Conservation (phyloP, 441 rosid genomes). For the Populus trichocarpa region DNA sequence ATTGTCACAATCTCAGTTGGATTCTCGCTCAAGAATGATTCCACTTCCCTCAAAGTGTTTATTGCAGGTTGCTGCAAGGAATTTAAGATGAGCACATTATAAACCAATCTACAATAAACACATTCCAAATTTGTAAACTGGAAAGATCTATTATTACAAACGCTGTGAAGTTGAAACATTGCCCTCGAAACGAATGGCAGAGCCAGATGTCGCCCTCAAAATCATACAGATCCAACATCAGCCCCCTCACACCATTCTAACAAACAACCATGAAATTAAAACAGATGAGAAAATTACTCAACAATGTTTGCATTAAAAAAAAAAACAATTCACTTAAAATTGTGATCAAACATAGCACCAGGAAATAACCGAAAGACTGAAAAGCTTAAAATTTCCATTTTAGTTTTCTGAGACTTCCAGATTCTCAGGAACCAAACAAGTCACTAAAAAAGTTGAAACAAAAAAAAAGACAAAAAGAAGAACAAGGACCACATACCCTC, state of each 20-base stretch:
- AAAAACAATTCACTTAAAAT: background rate
- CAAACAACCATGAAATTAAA: slow-evolving; percentile 22
- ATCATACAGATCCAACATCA: slow-evolving; percentile 97
- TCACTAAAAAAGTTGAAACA: background rate
- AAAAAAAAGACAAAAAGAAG: background rate
- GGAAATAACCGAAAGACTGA: background rate
- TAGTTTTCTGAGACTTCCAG: background rate
- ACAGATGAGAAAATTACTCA: background rate
- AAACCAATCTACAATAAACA: background rate
- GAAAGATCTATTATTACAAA: slow-evolving; percentile 45
- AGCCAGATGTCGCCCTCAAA: slow-evolving; percentile 87
- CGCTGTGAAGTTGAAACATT: slow-evolving; percentile 94
- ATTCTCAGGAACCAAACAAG: slow-evolving; percentile 12
- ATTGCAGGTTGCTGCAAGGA: slow-evolving; percentile 77
- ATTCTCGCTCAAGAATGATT: slow-evolving; percentile 68
- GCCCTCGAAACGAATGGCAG: slow-evolving; percentile 88
- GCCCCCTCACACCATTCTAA: slow-evolving; percentile 92
- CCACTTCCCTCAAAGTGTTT: slow-evolving; percentile 77
- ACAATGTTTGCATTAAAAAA: background rate
- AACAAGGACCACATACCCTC: slow-evolving; percentile 37
- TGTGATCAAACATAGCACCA: background rate
- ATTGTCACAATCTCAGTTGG: slow-evolving; percentile 82
- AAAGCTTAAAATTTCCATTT: background rate
- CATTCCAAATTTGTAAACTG: slow-evolving; percentile 5
- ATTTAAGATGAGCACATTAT: slow-evolving; percentile 6